These are phyloP conservation scores for Eucalyptus melliodora DNA, from an alignment of 345 rosid species.

Conservation along the genomic window DNA sequence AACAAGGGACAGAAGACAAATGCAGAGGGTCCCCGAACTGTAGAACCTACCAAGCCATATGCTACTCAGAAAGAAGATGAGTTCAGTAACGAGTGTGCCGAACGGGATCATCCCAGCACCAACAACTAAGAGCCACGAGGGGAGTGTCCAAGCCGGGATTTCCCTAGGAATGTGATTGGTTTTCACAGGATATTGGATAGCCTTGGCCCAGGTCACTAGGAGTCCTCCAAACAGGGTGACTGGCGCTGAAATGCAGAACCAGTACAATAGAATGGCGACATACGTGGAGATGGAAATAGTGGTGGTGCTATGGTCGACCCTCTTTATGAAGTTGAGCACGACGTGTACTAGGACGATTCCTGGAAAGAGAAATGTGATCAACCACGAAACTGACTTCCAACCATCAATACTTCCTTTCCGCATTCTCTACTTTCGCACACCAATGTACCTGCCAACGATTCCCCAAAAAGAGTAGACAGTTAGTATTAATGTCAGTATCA, in stretches of 20 bases:
- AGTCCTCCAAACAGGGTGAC: neutral
- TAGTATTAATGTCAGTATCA: neutral
- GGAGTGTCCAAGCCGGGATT: neutral
- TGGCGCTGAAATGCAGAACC: neutral
- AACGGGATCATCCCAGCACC: neutral
- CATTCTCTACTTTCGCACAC: neutral
- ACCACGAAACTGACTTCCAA: neutral
- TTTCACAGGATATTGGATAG: neutral
- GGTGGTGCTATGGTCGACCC: neutral
- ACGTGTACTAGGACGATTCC: neutral
- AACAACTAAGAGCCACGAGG: neutral
- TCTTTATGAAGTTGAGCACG: neutral
- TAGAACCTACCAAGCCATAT: neutral
- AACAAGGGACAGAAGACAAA: neutral
- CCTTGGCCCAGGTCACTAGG: neutral
- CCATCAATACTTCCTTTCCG: neutral
- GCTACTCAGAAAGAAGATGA: slow-evolving; percentile 1
- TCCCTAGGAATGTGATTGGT: neutral
- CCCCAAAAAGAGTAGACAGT: neutral
- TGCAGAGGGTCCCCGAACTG: neutral
- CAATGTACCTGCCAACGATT: neutral
- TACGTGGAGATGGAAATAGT: neutral
- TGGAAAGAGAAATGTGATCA: neutral
- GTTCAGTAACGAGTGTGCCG: neutral
- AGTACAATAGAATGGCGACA: neutral